These are phyloP conservation scores for Cucurbita moschata DNA, from an alignment of 306 rosid species.

Conservation along the genomic window DNA sequence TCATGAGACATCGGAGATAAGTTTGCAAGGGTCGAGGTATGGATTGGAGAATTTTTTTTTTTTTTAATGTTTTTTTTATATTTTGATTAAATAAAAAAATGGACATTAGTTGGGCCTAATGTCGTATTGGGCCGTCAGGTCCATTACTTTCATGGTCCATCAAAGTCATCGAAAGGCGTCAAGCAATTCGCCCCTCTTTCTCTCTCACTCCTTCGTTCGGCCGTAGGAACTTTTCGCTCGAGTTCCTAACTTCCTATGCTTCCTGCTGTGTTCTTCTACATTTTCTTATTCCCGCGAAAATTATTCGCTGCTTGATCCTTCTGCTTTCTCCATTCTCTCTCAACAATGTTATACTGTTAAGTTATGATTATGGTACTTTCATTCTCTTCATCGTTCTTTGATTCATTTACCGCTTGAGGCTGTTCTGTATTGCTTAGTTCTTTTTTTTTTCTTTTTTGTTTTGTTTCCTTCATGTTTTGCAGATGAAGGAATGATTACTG, in stretches of 20 bases:
- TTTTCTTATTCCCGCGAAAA: conserved; percentile 2
- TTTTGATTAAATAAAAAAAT: too few relatives aligned
- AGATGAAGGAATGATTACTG: neutral
- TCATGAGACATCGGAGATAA: too few relatives aligned
- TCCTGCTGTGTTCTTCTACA: neutral
- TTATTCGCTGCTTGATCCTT: neutral
- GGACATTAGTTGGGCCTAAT: too few relatives aligned
- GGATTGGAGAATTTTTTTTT: too few relatives aligned
- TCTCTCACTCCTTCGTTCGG: neutral
- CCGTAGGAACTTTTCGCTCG: neutral
- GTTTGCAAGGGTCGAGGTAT: too few relatives aligned
- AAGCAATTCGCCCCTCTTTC: neutral
- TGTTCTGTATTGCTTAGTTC: neutral
- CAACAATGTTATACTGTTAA: neutral
- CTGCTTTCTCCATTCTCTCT: neutral
- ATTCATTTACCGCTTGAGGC: neutral
- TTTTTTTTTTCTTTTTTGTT: neutral
- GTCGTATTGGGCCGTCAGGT: neutral
- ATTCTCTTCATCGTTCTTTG: neutral
- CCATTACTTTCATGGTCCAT: neutral
- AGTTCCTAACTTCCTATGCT: neutral
- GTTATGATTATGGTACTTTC: neutral
- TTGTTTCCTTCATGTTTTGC: neutral
- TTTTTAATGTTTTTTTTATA: too few relatives aligned
- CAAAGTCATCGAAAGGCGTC: neutral